Evolutionary conservation across 164 flowering plant genomes (phyloP).

Genomic region (Brasenia schreberi): DNA sequence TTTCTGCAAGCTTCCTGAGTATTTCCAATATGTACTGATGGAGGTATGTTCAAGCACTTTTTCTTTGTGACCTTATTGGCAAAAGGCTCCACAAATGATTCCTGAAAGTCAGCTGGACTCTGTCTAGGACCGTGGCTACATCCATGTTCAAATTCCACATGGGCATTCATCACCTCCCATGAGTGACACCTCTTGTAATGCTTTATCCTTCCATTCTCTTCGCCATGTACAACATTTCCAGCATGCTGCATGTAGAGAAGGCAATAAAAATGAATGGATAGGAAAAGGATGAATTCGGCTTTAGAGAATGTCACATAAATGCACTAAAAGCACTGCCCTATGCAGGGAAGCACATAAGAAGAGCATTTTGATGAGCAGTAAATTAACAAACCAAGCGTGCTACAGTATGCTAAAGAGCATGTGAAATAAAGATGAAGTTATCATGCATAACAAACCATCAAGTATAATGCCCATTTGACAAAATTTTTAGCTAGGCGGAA

Average conservation of each 20-base stretch:
- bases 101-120: conserved; percentile 6
- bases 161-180: conserved; percentile 5
- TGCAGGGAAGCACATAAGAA: not conserved
- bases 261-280: not conserved
- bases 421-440: not conserved
- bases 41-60: not conserved
- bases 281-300: too few relatives aligned
- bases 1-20: conserved; percentile 8
- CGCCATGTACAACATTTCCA: conserved; percentile 17
- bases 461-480: too few relatives aligned
- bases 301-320: not conserved
- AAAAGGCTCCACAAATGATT: conserved; percentile 14
- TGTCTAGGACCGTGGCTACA: conserved; percentile 4
- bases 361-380: not conserved
- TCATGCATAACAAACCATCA: too few relatives aligned
- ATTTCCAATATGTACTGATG: not conserved
- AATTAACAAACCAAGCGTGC: not conserved
- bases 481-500: too few relatives aligned
- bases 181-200: conserved; percentile 6
- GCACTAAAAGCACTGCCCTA: not conserved
- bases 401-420: not conserved
- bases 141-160: conserved; percentile 7
- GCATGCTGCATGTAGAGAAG: conserved; percentile 24
- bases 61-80: not conserved
- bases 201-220: conserved; percentile 9